Base-by-base conservation (phyloP, 352 stramenopile species). In the Phytophthora rubi region DNA sequence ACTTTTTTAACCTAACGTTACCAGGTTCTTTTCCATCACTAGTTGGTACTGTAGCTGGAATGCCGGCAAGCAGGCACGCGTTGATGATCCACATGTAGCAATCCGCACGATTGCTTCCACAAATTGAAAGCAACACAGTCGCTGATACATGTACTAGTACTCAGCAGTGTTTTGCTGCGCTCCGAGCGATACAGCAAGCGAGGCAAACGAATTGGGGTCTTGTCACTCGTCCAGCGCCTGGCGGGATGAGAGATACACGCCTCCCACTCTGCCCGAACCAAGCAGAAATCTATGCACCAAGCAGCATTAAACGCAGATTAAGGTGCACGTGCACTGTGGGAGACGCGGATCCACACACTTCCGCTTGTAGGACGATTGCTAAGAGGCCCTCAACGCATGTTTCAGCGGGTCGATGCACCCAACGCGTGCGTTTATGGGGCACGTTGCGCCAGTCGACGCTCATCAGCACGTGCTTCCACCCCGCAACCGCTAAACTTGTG, bases 181-280 rank as follows among this genome's bases (percentile, higher is more conserved):
- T n/a, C 12, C 23, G 16, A 53, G 23, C 33, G 28, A 15, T 47
- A 65, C 48, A 55, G 48, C 55, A 64, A 59, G 53, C 54, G 33
- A 70, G 59, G 45, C 9, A 39, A 37, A 13, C 33, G 33, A 35
- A 23, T 23, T 21, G 6, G 12, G 23, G 32, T 33, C 30, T 71
- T 44, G 63, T 66, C 64, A 56, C 55, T 65, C 54, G 39, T 57
- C 45, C 37, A 37, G 8, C 33, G 23, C 8, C 13, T 39, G 33
- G 33, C 28, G 15, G 53, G 23, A 45, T 28, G 55, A 59, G 63
- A 55, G 54, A 54, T 18, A 65, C 44, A 59, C 48, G 5, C 55
- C 55, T 70, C 55, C 55, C 63, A 70, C 62, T 59, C n/a, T 49
- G 26, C 32, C 37, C 18, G 54, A 18, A 59, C 63, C 55, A 70